Evolutionary conservation across 208 protist genomes (phyloP).

Genomic region (Leishmania martiniquensis): DNA sequence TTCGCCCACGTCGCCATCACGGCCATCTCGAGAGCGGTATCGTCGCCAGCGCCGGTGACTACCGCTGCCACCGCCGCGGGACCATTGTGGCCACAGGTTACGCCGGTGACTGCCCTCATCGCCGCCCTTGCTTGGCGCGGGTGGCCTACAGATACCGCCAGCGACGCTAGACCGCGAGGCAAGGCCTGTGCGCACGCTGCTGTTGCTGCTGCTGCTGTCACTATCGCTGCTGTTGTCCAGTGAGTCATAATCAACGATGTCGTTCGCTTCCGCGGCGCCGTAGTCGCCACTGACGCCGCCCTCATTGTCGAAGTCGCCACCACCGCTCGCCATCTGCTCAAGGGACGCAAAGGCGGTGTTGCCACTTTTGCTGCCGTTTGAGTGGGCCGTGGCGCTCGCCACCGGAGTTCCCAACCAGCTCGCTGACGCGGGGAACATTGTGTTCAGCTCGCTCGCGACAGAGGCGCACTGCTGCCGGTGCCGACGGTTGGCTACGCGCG

Average conservation of each 20-base stretch:
- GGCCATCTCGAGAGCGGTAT: neutral
- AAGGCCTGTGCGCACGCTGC: slow-evolving; percentile 8
- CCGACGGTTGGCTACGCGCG: slow-evolving; percentile 33
- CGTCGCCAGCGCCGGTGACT: neutral
- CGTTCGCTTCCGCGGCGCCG: slow-evolving; percentile 3
- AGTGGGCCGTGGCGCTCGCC: neutral
- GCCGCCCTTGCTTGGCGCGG: neutral
- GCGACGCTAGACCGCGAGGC: neutral
- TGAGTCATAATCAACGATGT: slow-evolving; percentile 4
- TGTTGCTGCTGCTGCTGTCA: slow-evolving; percentile 8
- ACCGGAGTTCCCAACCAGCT: neutral
- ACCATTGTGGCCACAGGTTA: neutral
- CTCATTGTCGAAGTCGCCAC: slow-evolving; percentile 11
- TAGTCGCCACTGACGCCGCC: slow-evolving; percentile 2
- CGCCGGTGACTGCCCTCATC: neutral
- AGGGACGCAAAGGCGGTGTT: neutral
- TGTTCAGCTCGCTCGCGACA: slow-evolving; percentile 22
- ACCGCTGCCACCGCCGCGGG: neutral
- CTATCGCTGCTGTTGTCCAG: slow-evolving; percentile 8
- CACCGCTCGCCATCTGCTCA: neutral
- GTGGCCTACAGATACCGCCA: neutral
- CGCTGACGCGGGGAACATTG: slow-evolving; percentile 1
- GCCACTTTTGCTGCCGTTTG: neutral
- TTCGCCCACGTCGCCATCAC: neutral
- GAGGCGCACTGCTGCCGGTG: slow-evolving; percentile 30